phyloP scores from a whole-genome alignment of 805 yeast species.

The Lachancea waltii region DNA sequence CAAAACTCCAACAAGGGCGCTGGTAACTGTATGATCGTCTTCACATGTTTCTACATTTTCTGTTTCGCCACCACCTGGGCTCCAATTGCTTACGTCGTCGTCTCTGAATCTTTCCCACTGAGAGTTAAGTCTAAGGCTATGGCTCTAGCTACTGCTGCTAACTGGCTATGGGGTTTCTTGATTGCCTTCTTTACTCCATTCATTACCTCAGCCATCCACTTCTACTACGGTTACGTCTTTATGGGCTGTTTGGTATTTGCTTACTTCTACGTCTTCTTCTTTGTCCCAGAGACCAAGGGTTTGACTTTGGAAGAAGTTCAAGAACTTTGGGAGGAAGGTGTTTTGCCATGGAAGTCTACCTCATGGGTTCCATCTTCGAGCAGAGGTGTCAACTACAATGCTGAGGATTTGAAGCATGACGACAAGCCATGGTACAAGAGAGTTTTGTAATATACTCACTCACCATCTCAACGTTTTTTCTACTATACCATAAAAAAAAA shows the following conservation, averaged over 20 bases:
- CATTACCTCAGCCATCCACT: slow-evolving; percentile 55
- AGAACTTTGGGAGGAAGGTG: slow-evolving; percentile 42
- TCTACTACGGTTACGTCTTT: slow-evolving; percentile 59
- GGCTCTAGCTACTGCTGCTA: slow-evolving; percentile 54
- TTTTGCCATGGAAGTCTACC: slow-evolving; percentile 39
- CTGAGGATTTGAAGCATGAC: slow-evolving; percentile 22
- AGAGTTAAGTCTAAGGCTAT: slow-evolving; percentile 55
- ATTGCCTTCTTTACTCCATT: slow-evolving; percentile 67
- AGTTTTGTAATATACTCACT: slow-evolving; percentile 6
- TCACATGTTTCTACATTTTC: slow-evolving; percentile 63
- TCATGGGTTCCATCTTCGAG: slow-evolving; percentile 43
- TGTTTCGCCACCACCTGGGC: slow-evolving; percentile 74
- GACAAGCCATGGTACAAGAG: slow-evolving; percentile 24
- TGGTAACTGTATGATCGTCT: slow-evolving; percentile 65
- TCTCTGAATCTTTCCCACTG: slow-evolving; percentile 65
- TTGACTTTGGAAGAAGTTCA: slow-evolving; percentile 75
- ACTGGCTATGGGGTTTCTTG: slow-evolving; percentile 61
- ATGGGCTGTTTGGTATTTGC: slow-evolving; percentile 49
- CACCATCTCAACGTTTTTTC: neutral
- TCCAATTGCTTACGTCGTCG: slow-evolving; percentile 57
- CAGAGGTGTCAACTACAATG: slow-evolving; percentile 26
- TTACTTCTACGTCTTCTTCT: slow-evolving; percentile 60
- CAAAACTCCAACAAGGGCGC: slow-evolving; percentile 47
- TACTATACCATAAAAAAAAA: neutral
- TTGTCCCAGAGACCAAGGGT: slow-evolving; percentile 71